Base-by-base conservation (phyloP, 345 rosid species). In the Stellera chamaejasme region DNA sequence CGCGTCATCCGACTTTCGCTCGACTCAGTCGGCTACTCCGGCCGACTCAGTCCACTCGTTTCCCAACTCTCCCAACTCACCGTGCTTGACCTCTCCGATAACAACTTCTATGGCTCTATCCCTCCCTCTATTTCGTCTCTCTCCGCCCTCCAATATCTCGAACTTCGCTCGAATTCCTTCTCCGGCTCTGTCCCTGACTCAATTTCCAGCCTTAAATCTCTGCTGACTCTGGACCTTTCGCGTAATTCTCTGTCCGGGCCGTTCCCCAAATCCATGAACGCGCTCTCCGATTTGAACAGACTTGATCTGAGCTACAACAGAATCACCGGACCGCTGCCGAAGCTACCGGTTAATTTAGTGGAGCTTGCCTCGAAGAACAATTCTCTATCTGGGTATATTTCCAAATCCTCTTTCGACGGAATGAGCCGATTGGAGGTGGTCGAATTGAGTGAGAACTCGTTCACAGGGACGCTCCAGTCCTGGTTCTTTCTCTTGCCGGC, bases 281-380 rank as follows among this genome's bases (percentile, higher is more conserved):
- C 72, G 9, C 69, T 84, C 47, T 55, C 63, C 5, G 59, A 61
- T 49, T 70, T 92, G 52, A 74, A 67, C 11, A 77, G 82, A 27
- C 72, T 92, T 62, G 93, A 92, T 74, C 62, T 86, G 43, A 85
- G 95, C 72, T 86, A 80, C 84, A 92, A 92, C 69, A 72, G 69
- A 44, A 68, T 88, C 61, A 71, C 79, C 0, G 96, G 95, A 44
- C 56, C 88, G 0, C 57, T 92, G 43, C 90, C 96, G 0, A 81
- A 72, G 62, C 79, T 88, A 10, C 96, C 98, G 0, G 45, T 27
- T 0, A 75, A 63, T 60, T 72, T 88, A 5, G 49, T 77, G 6
- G 88, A 79, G 55, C 79, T 92, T 11, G 95, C 98, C 44, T 6
- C 81, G 26, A 84, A 79, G 77, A 73, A 66, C 32, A 92, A 92